Percentiles rank a stretch among this genome's conserved stretches.
phyloP scores from a whole-genome alignment of 345 rosid genomes.

The Eutrema japonicum region DNA sequence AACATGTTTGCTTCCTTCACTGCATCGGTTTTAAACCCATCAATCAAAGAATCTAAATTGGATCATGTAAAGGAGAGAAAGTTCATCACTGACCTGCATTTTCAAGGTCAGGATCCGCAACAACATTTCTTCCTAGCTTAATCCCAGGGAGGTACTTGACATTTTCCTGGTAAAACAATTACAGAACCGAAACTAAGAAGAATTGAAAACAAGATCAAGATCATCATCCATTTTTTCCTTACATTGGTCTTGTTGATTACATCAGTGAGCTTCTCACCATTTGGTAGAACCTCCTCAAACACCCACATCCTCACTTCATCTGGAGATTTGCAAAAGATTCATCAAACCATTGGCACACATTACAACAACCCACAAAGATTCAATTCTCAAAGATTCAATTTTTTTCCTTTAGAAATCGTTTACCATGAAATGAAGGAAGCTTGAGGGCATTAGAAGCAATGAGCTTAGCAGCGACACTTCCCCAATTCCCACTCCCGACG shows the following conservation, averaged over 20 bases:
- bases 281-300: slow-evolving; percentile 80
- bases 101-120: slow-evolving; percentile 88
- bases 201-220: neutral
- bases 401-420: neutral
- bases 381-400: neutral
- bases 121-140: slow-evolving; percentile 82
- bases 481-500: slow-evolving; percentile 98
- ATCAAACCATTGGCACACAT: neutral
- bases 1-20: slow-evolving; percentile 88
- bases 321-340: slow-evolving; percentile 42
- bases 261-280: slow-evolving; percentile 90
- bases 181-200: neutral
- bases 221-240: slow-evolving; percentile 27
- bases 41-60: neutral
- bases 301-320: slow-evolving; percentile 99
- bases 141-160: slow-evolving; percentile 91
- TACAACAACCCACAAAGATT: no score
- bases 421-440: slow-evolving; percentile 80
- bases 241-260: slow-evolving; percentile 87
- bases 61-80: slow-evolving; percentile 2
- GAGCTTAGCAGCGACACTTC: slow-evolving; percentile 97
- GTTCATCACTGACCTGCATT: slow-evolving; percentile 61
- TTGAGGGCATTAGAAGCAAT: slow-evolving; percentile 84
- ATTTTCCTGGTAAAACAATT: slow-evolving; percentile 58
- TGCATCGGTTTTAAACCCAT: slow-evolving; percentile 38